A percentile compares a stretch with the other conserved stretches of the same genome.
Evolutionary conservation across 345 rosid species (phyloP).

Genomic region (Passiflora organensis): DNA sequence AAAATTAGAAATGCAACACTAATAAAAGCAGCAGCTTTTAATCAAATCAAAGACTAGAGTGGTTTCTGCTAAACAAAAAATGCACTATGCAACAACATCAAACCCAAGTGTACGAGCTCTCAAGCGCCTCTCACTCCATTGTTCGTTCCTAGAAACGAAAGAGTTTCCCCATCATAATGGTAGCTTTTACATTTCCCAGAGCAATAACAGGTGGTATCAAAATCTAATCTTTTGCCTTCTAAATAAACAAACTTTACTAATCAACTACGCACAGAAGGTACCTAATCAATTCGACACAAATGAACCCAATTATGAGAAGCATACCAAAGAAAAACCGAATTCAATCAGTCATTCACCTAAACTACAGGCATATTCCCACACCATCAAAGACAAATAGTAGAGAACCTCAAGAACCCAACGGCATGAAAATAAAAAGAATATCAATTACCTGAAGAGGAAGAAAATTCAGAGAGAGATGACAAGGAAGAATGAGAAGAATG

Average conservation of each 20-base stretch:
- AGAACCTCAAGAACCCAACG: neutral
- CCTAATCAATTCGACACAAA: neutral
- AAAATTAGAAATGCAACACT: neutral
- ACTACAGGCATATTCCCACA: neutral
- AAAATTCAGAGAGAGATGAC: conserved; percentile 36
- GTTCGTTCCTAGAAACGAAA: too few relatives aligned
- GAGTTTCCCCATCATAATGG: too few relatives aligned
- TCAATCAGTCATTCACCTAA: neutral
- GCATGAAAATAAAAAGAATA: neutral
- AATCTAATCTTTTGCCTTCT: too few relatives aligned
- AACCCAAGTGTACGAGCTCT: neutral
- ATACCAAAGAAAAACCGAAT: neutral
- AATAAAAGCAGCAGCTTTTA: neutral
- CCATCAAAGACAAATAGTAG: neutral
- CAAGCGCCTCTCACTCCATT: neutral
- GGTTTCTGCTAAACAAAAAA: neutral
- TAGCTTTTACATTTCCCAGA: too few relatives aligned
- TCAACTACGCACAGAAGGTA: too few relatives aligned
- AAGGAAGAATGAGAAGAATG: conserved; percentile 28
- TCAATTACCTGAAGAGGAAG: conserved; percentile 52
- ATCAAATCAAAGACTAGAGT: neutral
- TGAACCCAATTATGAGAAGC: neutral
- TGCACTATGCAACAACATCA: neutral
- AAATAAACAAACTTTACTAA: too few relatives aligned
- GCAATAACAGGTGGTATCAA: too few relatives aligned